Base-by-base conservation (phyloP, 805 yeast genomes). In the Ogataea methylovora region DNA sequence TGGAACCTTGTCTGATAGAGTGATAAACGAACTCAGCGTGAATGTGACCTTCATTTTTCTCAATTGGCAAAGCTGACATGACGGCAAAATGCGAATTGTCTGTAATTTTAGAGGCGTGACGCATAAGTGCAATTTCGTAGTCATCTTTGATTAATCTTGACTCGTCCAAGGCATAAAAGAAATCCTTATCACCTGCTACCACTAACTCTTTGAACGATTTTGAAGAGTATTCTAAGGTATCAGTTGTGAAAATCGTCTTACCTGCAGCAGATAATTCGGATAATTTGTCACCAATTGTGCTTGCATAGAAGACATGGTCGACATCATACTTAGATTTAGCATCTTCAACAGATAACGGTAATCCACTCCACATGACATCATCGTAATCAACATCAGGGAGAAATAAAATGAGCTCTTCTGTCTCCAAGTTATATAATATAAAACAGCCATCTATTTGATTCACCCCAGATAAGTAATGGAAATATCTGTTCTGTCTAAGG, bases 11-110 rank as follows among this genome's bases (percentile, higher is more conserved):
- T 48, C 97, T 78, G 39, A 86, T 71, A 2, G 95, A 84, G 57
- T 90, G 97, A 56, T 90, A 90, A 32, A 84, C 71, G 56, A 92
- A 90, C 55, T 92, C 97, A 2, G 97, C 98, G 51, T 92, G 96
- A 29, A 90, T 76, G 55, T 90, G 97, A 6, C 87, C 77, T 60
- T 90, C 98, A 41, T 82, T 83, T 8, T 68, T 64, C 58, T 87
- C 95, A 38, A 87, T 84, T 8, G 95, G 95, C 22, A 83, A 53
- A 1, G 96, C 94, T 21, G 87, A 78, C 96, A 90, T 86, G 25
- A 85, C 96, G 0, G 95, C 95, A 20, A 74, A 57, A 56, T 90
- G 98, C 26, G 90, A 80, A 40, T 81, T 82, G 51, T 86, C 97
- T 7, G 94, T 81, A 52, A 92, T 84, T 44, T 69, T 68, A 16